Evolutionary conservation across 1,139 yeast genomes (phyloP).

Genomic region (Candida glucosophila): DNA sequence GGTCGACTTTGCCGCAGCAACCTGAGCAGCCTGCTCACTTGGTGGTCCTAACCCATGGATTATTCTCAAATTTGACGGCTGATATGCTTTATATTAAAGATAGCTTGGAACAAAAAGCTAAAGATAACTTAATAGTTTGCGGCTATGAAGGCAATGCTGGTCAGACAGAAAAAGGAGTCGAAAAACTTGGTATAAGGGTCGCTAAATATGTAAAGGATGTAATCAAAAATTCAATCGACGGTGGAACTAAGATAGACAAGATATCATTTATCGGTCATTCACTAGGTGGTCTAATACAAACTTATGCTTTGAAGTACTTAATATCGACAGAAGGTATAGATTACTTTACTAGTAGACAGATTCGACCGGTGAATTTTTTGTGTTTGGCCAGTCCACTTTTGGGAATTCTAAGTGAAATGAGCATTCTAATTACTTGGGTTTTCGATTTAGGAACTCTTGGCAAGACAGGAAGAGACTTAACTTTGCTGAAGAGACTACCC

Average conservation of each 20-base stretch:
- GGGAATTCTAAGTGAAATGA: conserved; percentile 79
- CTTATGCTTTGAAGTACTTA: conserved; percentile 80
- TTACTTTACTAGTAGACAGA: conserved; percentile 46
- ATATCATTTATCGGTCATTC: conserved; percentile 91
- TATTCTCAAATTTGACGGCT: conserved; percentile 82
- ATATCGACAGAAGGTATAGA: conserved; percentile 43
- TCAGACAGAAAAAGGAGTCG: conserved; percentile 81
- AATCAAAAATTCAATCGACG: conserved; percentile 20
- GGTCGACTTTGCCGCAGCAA: conserved; percentile 45
- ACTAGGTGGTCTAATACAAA: conserved; percentile 81
- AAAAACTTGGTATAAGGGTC: conserved; percentile 68
- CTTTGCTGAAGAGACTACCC: conserved; percentile 35
- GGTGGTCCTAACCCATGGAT: conserved; percentile 78
- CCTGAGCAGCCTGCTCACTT: conserved; percentile 53
- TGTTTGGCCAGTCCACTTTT: conserved; percentile 82
- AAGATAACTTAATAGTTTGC: conserved; percentile 62
- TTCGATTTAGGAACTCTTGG: conserved; percentile 85
- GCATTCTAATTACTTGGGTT: conserved; percentile 75
- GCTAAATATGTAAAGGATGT: conserved; percentile 67
- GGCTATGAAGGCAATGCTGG: conserved; percentile 83
- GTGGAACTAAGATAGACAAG: conserved; percentile 31
- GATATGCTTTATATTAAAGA: conserved; percentile 87
- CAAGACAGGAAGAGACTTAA: conserved; percentile 85
- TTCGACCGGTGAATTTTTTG: conserved; percentile 62
- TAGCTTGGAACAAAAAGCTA: conserved; percentile 51